Evolutionary conservation across 2,329 filamentous ascomycete genomes (phyloP).

Genomic region (Ascochyta viciae-villosae): DNA sequence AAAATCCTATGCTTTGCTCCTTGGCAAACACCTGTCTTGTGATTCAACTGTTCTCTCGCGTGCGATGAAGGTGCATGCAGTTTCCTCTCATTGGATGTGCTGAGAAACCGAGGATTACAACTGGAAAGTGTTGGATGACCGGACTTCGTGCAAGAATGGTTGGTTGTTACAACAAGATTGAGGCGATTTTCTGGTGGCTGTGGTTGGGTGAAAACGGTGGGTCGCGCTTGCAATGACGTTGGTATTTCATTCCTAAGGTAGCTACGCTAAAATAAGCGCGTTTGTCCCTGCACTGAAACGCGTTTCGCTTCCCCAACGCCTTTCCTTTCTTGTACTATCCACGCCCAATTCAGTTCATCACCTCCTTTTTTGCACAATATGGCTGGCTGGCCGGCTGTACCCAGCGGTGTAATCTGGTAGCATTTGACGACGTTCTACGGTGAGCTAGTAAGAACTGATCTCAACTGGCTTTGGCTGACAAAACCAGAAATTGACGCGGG

Average conservation of each 20-base stretch:
- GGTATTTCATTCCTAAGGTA: background rate
- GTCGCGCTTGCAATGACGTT: background rate
- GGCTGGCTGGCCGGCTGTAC: background rate
- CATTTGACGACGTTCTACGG: background rate
- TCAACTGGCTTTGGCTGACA: too few species aligned
- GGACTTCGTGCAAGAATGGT: background rate
- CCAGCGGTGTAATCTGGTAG: background rate
- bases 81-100: too few species aligned
- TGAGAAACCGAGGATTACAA: too few species aligned
- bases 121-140: too few species aligned
- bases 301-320: background rate
- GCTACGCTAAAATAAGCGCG: background rate
- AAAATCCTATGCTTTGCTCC: background rate
- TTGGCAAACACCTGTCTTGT: background rate
- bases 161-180: background rate
- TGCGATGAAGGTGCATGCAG: too few species aligned
- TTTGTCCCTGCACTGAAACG: background rate
- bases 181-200: background rate
- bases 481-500: background rate
- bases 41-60: too few species aligned
- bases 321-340: too few species aligned
- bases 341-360: too few species aligned
- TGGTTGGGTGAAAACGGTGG: background rate
- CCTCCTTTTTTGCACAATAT: background rate
- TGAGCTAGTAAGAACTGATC: too few species aligned